A percentile compares a stretch with the other conserved stretches of the same genome.
Conservation (phyloP, 2,329 filamentous ascomycete species). For the Reticulascus tulasneorum region DNA sequence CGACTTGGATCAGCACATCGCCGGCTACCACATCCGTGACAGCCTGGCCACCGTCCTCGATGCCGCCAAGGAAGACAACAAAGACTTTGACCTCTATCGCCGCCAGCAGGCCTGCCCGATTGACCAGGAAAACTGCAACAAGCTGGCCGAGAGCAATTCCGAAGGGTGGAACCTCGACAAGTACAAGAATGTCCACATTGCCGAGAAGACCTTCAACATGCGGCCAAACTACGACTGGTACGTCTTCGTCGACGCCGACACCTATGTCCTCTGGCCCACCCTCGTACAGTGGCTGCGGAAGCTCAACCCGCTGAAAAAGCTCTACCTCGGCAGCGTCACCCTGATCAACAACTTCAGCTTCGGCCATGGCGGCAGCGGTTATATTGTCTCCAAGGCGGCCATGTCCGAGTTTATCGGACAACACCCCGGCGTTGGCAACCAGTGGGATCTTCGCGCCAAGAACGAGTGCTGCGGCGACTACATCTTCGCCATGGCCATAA, state of each 20-base stretch:
- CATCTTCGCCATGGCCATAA: constrained; percentile 42
- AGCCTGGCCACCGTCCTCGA: constrained; percentile 41
- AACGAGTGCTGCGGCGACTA: constrained; percentile 49
- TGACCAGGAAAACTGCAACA: constrained; percentile 41
- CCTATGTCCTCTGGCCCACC: constrained; percentile 52
- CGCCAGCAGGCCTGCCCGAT: constrained; percentile 40
- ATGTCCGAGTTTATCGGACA: constrained; percentile 43
- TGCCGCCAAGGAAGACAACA: constrained; percentile 37
- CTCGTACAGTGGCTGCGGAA: constrained; percentile 43
- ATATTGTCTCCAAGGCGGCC: constrained; percentile 46
- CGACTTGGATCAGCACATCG: constrained; percentile 48
- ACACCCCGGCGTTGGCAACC: constrained; percentile 38
- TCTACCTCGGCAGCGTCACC: constrained; percentile 48
- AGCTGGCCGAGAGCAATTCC: constrained; percentile 21
- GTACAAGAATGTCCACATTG: constrained; percentile 60
- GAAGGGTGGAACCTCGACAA: constrained; percentile 54
- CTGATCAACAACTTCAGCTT: constrained; percentile 40
- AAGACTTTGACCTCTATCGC: constrained; percentile 48
- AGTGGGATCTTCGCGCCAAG: constrained; percentile 38
- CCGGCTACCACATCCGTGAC: constrained; percentile 40
- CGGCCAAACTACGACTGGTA: constrained; percentile 55
- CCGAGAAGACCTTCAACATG: constrained; percentile 48
- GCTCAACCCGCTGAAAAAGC: constrained; percentile 37
- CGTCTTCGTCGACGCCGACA: constrained; percentile 56
- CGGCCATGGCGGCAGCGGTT: constrained; percentile 54